Evolutionary conservation across 768 basidiomycete species (phyloP).

Genomic region (Rhodotorula kratochvilovae): DNA sequence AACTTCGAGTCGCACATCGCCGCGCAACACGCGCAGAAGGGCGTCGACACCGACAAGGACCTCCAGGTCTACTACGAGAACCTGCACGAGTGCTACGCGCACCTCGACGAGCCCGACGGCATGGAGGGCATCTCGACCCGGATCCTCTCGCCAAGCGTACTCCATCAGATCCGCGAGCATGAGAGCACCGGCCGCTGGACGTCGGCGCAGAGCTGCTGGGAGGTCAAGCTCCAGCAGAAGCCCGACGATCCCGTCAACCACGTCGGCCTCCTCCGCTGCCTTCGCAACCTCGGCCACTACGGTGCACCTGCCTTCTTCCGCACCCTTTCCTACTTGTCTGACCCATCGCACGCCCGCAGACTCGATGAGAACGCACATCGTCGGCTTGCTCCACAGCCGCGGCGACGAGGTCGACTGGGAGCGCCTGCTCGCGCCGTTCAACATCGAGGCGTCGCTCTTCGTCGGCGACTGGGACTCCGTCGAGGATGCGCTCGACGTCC

Average conservation of each 20-base stretch:
- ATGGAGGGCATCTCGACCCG: conserved; percentile 95
- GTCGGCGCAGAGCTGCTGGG: conserved; percentile 98
- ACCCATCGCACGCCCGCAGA: conserved; percentile 54
- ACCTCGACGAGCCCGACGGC: conserved; percentile 94
- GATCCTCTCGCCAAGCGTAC: conserved; percentile 80
- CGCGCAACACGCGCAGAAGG: conserved; percentile 48
- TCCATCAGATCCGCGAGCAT: conserved; percentile 95
- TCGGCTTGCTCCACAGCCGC: conserved; percentile 64
- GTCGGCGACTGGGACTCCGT: conserved; percentile 89
- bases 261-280: conserved; percentile 79
- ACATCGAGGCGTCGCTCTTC: conserved; percentile 93
- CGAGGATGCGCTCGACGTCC: conserved; percentile 51
- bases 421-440: conserved; percentile 67
- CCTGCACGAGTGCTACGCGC: conserved; percentile 90
- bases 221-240: conserved; percentile 80
- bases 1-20: conserved; percentile 83
- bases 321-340: background rate
- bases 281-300: conserved; percentile 92
- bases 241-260: conserved; percentile 87
- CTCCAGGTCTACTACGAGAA: conserved; percentile 75
- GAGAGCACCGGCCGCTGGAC: conserved; percentile 97
- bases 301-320: conserved; percentile 56
- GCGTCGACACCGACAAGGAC: conserved; percentile 48
- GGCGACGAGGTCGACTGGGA: conserved; percentile 79
- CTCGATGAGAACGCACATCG: conserved; percentile 87